Base-by-base conservation (phyloP, 2,329 filamentous ascomycete species). In the Furcasterigmium furcatum region DNA sequence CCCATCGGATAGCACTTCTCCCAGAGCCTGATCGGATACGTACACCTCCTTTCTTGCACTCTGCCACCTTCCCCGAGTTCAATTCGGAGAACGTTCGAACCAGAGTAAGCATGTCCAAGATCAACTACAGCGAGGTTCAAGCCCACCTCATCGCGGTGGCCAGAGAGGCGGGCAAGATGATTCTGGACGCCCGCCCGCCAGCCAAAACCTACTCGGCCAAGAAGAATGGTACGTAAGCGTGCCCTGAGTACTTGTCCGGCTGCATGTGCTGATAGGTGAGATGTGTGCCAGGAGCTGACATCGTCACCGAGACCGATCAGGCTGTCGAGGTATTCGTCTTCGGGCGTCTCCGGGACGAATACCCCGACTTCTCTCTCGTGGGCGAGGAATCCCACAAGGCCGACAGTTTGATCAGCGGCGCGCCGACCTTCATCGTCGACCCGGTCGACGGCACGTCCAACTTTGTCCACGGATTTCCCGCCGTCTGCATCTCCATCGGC, bases 361-460 rank as follows among this genome's bases (percentile, higher is more conserved):
- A 81, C 60, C 82, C 83, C 1, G 51, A 60, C 49, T 78, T 77
- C 58, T 63, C 73, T 52, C 88, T 89, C 63, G 80, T 89, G 62
- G 86, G 86, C 59, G 86, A 89, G 61, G 87, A 92, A 67, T 90
- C 87, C 24, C 86, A 89, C 70, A 72, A 82, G 52, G 78, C 85
- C 1, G 86, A 86, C 55, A 71, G 73, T 48, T 68, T 65, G 35
- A 71, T 92, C 38, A 84, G 81, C 1, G 63, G 73, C 22, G 75
- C 75, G 14, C 87, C 88, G 2, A 92, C 87, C 35, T 91, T 91
- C 66, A 79, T 91, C 58, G 84, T 87, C 53, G 88, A 92, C 61
- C 88, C 88, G 35, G 91, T 92, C 55, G 88, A 92, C 67, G 88
- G 86, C 58, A 91, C 82, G 5, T 89, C 85, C 43, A 91, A 91